These are phyloP conservation scores for Botrytis cinerea DNA, from an alignment of 2,329 filamentous ascomycete genomes.

Conservation along the genomic window DNA sequence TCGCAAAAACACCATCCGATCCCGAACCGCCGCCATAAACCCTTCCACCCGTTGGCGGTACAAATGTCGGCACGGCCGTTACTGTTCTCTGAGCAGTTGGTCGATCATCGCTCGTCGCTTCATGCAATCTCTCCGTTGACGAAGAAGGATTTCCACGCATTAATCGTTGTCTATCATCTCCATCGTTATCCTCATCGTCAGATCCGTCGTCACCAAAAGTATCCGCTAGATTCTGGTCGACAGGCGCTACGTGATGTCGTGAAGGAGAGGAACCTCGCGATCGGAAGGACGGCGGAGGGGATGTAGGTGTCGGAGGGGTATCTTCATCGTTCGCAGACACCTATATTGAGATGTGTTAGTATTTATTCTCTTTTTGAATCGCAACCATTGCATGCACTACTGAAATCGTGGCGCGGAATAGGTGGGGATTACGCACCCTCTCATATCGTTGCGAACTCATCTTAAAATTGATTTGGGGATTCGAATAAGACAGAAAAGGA, in stretches of 20 bases:
- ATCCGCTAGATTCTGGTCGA: constrained; percentile 83
- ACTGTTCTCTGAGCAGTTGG: constrained; percentile 35
- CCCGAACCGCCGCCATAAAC: constrained; percentile 74
- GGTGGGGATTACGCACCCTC: constrained; percentile 49
- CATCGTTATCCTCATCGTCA: constrained; percentile 69
- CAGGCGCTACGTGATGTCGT: constrained; percentile 47
- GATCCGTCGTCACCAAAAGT: constrained; percentile 86
- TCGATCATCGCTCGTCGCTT: constrained; percentile 28
- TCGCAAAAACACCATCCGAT: constrained; percentile 95
- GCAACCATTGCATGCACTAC: constrained; percentile 1
- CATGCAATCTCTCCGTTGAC: constrained; percentile 32
- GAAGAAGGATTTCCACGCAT: constrained; percentile 63
- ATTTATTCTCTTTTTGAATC: constrained; percentile 32
- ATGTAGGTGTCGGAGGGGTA: constrained; percentile 45
- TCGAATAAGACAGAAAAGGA: constrained; percentile 34
- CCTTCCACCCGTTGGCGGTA: constrained; percentile 42
- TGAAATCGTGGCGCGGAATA: constrained; percentile 32
- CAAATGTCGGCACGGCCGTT: constrained; percentile 38
- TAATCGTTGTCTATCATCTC: constrained; percentile 81
- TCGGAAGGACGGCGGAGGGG: constrained; percentile 81
- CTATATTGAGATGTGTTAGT: constrained; percentile 43
- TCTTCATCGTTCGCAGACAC: constrained; percentile 61
- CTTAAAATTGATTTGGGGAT: constrained; percentile 22
- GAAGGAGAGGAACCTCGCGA: constrained; percentile 74
- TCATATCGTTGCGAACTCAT: constrained; percentile 52